A percentile compares a stretch with the other conserved stretches of the same genome.
Conservation (phyloP, 306 rosid genomes). For the Abrus precatorius region DNA sequence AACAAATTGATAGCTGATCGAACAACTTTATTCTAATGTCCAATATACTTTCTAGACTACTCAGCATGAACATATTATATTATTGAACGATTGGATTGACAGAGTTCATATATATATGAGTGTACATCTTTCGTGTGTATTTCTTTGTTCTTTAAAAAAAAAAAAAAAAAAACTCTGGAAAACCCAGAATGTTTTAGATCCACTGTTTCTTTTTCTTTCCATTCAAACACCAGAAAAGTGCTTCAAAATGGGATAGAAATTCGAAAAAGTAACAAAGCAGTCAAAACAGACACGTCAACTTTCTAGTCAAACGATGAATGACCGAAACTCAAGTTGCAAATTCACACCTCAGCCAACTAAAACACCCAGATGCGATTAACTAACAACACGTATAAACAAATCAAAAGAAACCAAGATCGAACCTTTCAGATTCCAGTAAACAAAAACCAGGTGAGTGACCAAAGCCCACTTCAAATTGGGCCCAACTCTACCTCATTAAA, state of each 20-base stretch:
- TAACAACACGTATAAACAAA: neutral
- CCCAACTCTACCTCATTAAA: neutral
- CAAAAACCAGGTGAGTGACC: neutral
- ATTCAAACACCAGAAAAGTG: neutral
- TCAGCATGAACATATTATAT: too few species aligned
- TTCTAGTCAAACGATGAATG: neutral
- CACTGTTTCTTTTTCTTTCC: too few species aligned
- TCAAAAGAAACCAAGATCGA: neutral
- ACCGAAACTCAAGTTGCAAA: neutral
- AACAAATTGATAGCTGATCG: too few species aligned
- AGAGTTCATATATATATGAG: too few species aligned
- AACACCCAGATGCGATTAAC: neutral
- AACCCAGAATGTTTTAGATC: neutral
- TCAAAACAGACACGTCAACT: conserved; percentile 16
- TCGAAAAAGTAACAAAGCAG: neutral
- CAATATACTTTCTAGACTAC: too few species aligned
- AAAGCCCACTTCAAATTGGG: neutral
- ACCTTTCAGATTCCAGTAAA: neutral
- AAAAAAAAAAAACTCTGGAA: neutral
- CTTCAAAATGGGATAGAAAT: neutral
- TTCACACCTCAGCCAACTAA: neutral
- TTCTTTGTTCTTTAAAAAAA: too few species aligned
- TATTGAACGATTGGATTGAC: too few species aligned
- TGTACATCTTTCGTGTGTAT: too few species aligned
- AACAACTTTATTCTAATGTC: too few species aligned